phyloP scores from a whole-genome alignment of 371 early-diverging fungal species.

The Syncephalis plumigaleata region DNA sequence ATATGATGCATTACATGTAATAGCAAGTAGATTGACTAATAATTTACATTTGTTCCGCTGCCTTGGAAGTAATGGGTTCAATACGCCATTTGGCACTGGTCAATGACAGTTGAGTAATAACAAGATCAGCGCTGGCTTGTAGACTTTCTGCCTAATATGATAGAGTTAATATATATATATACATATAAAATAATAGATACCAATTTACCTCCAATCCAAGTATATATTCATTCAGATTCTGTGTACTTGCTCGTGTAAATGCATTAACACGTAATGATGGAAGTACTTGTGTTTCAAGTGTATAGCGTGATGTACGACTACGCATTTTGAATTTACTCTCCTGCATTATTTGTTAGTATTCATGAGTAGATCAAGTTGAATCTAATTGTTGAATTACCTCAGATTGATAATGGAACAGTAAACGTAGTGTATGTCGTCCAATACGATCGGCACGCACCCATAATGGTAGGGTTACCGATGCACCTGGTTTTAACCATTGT shows the following conservation, averaged over 20 bases:
- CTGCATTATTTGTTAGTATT: no score
- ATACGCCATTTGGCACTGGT: constrained; percentile 57
- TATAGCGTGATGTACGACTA: constrained; percentile 43
- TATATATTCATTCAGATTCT: constrained; percentile 54
- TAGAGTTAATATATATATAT: neutral
- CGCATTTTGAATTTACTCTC: constrained; percentile 15
- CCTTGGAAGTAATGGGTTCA: neutral
- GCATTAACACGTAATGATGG: constrained; percentile 85
- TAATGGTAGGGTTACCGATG: constrained; percentile 53
- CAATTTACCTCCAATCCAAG: constrained; percentile 67
- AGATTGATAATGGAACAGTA: constrained; percentile 50
- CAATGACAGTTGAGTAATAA: constrained; percentile 49
- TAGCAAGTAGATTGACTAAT: no score
- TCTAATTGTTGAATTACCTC: constrained; percentile 19
- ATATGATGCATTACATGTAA: no score
- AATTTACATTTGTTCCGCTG: neutral
- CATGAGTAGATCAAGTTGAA: no score
- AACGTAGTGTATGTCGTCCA: constrained; percentile 61
- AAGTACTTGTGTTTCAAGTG: constrained; percentile 37
- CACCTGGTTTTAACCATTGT: constrained; percentile 37
- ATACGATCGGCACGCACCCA: constrained; percentile 86
- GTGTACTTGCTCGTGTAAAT: constrained; percentile 72
- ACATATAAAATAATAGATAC: neutral
- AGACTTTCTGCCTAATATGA: constrained; percentile 41
- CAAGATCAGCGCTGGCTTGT: constrained; percentile 34